Evolutionary conservation across 768 basidiomycete genomes (phyloP).

Genomic region (Panus rudis): DNA sequence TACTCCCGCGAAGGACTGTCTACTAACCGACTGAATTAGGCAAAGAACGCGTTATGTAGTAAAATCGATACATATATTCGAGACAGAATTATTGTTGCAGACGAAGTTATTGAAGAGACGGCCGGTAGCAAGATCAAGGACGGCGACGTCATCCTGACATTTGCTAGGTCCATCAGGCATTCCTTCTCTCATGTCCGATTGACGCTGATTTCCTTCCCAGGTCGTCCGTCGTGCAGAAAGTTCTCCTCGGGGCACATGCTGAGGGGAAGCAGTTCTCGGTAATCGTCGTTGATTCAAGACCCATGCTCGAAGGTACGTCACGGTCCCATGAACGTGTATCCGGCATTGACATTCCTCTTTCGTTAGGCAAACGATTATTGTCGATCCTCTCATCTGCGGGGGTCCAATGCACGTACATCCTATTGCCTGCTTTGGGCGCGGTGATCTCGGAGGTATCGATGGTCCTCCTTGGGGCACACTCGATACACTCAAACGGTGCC

Average conservation of each 20-base stretch:
- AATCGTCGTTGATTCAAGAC: conserved; percentile 91
- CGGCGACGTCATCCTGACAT: conserved; percentile 88
- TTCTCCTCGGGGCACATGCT: conserved; percentile 68
- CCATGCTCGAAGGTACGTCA: conserved; percentile 75
- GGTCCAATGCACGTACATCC: conserved; percentile 85
- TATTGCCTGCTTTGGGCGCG: conserved; percentile 80
- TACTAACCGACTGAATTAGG: no score
- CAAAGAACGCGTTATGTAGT: conserved; percentile 74
- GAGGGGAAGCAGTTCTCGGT: conserved; percentile 80
- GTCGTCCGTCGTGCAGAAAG: conserved; percentile 92
- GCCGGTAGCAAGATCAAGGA: conserved; percentile 92
- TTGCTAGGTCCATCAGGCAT: conserved; percentile 59
- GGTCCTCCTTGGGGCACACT: conserved; percentile 89
- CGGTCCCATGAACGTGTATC: no score
- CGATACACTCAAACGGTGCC: conserved; percentile 90
- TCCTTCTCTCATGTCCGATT: conserved; percentile 2
- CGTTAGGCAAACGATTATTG: conserved; percentile 71
- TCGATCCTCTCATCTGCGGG: conserved; percentile 56
- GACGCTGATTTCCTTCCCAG: conserved; percentile 32
- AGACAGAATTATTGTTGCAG: conserved; percentile 89
- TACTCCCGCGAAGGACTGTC: background rate
- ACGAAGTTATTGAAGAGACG: conserved; percentile 84
- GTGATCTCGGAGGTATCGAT: conserved; percentile 76
- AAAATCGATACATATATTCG: conserved; percentile 92
- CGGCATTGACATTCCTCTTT: background rate